These are phyloP conservation scores for Oryza rufipogon DNA, from an alignment of 176 grass and related monocot species.

Conservation along the genomic window DNA sequence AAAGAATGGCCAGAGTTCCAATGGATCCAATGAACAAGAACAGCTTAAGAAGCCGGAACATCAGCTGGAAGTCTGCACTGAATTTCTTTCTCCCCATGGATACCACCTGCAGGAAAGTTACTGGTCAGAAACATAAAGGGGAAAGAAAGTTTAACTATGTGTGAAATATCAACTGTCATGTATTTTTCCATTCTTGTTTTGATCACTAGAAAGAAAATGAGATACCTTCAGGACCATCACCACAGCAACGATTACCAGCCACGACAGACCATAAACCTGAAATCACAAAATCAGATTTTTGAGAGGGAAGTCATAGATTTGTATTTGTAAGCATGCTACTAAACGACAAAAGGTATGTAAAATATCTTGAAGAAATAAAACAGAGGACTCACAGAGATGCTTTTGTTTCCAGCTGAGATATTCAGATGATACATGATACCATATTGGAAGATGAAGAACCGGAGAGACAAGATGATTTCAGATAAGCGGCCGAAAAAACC, in stretches of 20 bases:
- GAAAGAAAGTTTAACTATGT: not conserved
- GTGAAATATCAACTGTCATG: not conserved
- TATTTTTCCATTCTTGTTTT: conserved; percentile 12
- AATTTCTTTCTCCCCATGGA: conserved; percentile 94
- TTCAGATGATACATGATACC: conserved; percentile 91
- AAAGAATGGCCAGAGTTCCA: conserved; percentile 77
- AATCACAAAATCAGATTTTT: conserved; percentile 43
- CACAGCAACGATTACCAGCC: conserved; percentile 86
- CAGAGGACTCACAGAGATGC: conserved; percentile 68
- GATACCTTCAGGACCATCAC: conserved; percentile 79
- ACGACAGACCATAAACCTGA: conserved; percentile 92
- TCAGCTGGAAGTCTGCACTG: conserved; percentile 89
- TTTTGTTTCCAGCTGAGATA: conserved; percentile 76
- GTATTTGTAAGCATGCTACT: conserved; percentile 29
- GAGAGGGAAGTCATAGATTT: conserved; percentile 6
- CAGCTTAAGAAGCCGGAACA: conserved; percentile 92
- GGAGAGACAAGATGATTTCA: conserved; percentile 78
- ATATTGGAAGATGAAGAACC: conserved; percentile 92
- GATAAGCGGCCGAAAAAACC: conserved; percentile 71
- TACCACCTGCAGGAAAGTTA: conserved; percentile 60
- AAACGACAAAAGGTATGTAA: conserved; percentile 23
- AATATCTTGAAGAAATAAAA: conserved; percentile 5
- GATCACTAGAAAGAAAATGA: conserved; percentile 13
- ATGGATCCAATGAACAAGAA: conserved; percentile 78
- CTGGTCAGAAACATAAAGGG: conserved; percentile 37